Conservation (phyloP, 2,329 filamentous ascomycete species). For the Diplodia sapinea region DNA sequence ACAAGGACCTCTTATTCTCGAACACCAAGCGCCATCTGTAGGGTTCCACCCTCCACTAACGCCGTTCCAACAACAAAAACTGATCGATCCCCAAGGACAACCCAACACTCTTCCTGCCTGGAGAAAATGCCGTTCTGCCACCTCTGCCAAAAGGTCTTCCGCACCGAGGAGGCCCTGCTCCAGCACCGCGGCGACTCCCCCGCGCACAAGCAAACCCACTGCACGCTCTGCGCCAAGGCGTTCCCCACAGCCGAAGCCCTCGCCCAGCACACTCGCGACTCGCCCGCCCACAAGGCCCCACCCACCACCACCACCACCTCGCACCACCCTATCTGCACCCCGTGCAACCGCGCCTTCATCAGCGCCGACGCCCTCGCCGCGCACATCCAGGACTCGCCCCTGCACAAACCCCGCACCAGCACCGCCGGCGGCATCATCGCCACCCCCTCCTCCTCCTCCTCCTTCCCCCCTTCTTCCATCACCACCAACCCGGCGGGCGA, state of each 20-base stretch:
- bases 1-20: not conserved
- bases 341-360: not conserved
- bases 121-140: constrained; percentile 1
- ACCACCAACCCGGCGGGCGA: not conserved
- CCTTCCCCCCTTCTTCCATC: not conserved
- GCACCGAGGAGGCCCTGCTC: not conserved
- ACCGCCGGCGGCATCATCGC: not conserved
- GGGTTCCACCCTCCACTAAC: not conserved
- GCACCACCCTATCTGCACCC: not conserved
- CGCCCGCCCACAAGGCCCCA: not conserved
- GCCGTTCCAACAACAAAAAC: not conserved
- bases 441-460: too few species aligned
- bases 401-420: not conserved
- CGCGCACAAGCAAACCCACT: not conserved
- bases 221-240: not conserved
- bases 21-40: not conserved
- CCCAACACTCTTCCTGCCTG: not conserved
- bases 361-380: not conserved
- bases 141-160: constrained; percentile 1
- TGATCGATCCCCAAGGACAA: not conserved
- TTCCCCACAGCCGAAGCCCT: constrained; percentile 3
- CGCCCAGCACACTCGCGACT: not conserved
- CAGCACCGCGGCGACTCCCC: constrained; percentile 1
- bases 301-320: not conserved
- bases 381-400: constrained; percentile 1